Conservation (phyloP, 1,139 yeast genomes). For the Suhomyces kunorum region DNA sequence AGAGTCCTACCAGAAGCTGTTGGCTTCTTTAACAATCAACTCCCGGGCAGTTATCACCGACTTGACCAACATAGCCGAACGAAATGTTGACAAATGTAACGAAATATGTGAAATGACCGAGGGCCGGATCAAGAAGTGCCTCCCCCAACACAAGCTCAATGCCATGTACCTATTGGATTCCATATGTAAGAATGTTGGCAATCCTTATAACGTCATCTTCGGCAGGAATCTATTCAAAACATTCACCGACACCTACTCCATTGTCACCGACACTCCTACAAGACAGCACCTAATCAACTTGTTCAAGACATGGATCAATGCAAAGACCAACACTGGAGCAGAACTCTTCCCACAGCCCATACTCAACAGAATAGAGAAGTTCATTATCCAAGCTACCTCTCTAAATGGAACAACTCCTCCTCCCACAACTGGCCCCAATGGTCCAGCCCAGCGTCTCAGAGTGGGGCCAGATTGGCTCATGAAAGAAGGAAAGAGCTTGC, state of each 20-base stretch:
- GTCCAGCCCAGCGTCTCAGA: slow-evolving; percentile 1
- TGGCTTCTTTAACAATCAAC: slow-evolving; percentile 39
- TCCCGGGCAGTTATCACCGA: slow-evolving; percentile 43
- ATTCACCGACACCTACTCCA: slow-evolving; percentile 42
- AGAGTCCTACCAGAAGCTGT: slow-evolving; percentile 34
- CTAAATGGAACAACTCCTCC: slow-evolving; percentile 16
- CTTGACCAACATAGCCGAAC: slow-evolving; percentile 42
- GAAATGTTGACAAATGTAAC: slow-evolving; percentile 31
- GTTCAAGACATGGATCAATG: slow-evolving; percentile 43
- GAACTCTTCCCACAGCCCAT: slow-evolving; percentile 37
- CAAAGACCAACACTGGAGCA: slow-evolving; percentile 35
- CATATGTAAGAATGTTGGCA: slow-evolving; percentile 46
- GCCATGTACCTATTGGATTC: slow-evolving; percentile 45
- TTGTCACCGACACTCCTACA: slow-evolving; percentile 42
- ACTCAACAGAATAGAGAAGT: slow-evolving; percentile 38
- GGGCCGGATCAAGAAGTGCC: slow-evolving; percentile 36
- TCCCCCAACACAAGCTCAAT: slow-evolving; percentile 43
- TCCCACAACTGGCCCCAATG: slow-evolving; percentile 1
- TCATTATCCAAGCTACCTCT: slow-evolving; percentile 43
- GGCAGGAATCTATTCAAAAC: slow-evolving; percentile 34
- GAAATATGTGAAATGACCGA: slow-evolving; percentile 37
- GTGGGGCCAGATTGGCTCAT: slow-evolving; percentile 24
- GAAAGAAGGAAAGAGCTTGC: slow-evolving; percentile 25
- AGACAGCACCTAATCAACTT: slow-evolving; percentile 40
- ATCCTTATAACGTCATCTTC: slow-evolving; percentile 45